Conservation (phyloP, 306 rosid species). For the Casuarina equisetifolia region DNA sequence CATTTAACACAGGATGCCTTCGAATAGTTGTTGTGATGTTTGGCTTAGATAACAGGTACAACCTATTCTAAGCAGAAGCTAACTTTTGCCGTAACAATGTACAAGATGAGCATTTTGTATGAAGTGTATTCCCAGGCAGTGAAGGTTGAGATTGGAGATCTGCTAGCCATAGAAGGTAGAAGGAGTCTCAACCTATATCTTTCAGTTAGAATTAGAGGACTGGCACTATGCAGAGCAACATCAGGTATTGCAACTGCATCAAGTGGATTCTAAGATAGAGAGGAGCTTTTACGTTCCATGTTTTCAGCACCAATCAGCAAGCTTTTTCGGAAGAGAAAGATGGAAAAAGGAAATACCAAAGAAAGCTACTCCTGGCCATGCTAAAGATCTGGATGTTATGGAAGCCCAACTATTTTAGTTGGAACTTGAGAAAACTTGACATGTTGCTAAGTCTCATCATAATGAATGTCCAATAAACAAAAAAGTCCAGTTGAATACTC, state of each 20-base stretch:
- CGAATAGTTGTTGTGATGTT: not conserved
- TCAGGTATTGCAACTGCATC: not conserved
- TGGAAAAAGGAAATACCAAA: not conserved
- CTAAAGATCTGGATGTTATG: not conserved
- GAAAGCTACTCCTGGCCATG: slow-evolving; percentile 6
- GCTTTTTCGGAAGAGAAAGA: not conserved
- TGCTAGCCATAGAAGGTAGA: not conserved
- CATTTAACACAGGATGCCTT: not conserved
- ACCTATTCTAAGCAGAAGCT: not conserved
- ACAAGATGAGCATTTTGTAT: too few species aligned
- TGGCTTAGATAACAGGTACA: not conserved
- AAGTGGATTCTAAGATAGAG: not conserved
- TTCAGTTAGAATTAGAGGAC: not conserved
- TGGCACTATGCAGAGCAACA: too few species aligned
- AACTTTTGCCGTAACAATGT: too few species aligned
- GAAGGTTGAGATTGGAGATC: not conserved
- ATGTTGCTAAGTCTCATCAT: not conserved
- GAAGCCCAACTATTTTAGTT: not conserved
- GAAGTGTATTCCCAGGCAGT: not conserved
- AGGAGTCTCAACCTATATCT: not conserved
- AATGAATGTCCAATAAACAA: not conserved
- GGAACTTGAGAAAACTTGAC: not conserved
- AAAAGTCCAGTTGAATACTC: not conserved
- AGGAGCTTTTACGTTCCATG: not conserved
- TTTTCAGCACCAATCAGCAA: not conserved